Conservation (phyloP, 1,139 yeast species). For the Geotrichum klebahnii region DNA sequence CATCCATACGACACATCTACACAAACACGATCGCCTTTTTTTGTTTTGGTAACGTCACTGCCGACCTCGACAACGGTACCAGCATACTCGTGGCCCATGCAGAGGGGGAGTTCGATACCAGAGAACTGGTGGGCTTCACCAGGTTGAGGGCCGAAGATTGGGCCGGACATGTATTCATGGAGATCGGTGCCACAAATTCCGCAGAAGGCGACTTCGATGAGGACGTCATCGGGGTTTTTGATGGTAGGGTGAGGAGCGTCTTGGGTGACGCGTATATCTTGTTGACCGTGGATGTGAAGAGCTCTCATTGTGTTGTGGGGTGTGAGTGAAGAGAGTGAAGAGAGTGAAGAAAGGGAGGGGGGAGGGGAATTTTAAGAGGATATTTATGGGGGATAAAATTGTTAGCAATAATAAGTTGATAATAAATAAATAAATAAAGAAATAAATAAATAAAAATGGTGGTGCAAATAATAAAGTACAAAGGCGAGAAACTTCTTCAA, state of each 20-base stretch:
- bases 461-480: too few species aligned
- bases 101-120: slow-evolving; percentile 36
- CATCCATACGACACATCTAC: slow-evolving; percentile 55
- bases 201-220: slow-evolving; percentile 47
- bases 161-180: slow-evolving; percentile 47
- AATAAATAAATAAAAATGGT: too few species aligned
- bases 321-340: background rate
- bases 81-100: slow-evolving; percentile 58
- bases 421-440: too few species aligned
- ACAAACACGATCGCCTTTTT: slow-evolving; percentile 45
- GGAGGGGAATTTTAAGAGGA: background rate
- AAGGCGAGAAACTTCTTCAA: too few species aligned
- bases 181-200: slow-evolving; percentile 55
- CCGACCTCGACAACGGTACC: slow-evolving; percentile 43
- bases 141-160: slow-evolving; percentile 43
- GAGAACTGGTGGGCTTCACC: slow-evolving; percentile 30
- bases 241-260: slow-evolving; percentile 9
- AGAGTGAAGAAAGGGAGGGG: background rate
- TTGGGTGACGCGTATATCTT: slow-evolving; percentile 19
- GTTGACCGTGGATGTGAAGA: slow-evolving; percentile 17
- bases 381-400: background rate
- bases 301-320: slow-evolving; percentile 14
- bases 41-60: slow-evolving; percentile 35
- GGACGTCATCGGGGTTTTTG: slow-evolving; percentile 38
- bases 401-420: too few species aligned